These are phyloP conservation scores for Cladophialophora immunda DNA, from an alignment of 2,329 filamentous ascomycete genomes.

Conservation along the genomic window DNA sequence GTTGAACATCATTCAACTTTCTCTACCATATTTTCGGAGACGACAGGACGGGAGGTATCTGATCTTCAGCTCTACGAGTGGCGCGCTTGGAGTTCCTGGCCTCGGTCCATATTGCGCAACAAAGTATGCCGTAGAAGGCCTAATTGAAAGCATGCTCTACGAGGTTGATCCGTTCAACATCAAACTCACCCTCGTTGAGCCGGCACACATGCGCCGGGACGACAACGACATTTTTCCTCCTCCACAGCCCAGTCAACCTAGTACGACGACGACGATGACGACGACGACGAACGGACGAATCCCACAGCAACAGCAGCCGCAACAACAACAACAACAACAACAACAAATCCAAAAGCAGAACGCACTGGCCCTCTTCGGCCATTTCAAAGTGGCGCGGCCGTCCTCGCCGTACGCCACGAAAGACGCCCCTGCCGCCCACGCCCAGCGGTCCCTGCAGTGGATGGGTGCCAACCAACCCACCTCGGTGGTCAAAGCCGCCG, in stretches of 20 bases:
- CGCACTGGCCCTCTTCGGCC: slow-evolving; percentile 79
- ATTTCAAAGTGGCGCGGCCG: slow-evolving; percentile 88
- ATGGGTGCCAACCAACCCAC: slow-evolving; percentile 90
- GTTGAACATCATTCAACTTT: slow-evolving; percentile 88
- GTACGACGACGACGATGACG: neutral
- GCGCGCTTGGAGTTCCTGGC: slow-evolving; percentile 91
- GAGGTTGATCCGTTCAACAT: slow-evolving; percentile 92
- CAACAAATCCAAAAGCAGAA: slow-evolving; percentile 34
- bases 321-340: neutral
- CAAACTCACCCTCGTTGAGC: slow-evolving; percentile 91
- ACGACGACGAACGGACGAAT: neutral
- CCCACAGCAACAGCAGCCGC: neutral
- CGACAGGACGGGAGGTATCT: slow-evolving; percentile 82
- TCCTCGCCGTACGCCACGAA: slow-evolving; percentile 81
- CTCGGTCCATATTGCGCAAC: slow-evolving; percentile 94
- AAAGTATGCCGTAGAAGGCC: slow-evolving; percentile 94
- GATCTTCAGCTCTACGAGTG: slow-evolving; percentile 92
- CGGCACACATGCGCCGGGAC: slow-evolving; percentile 85
- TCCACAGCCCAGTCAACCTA: neutral
- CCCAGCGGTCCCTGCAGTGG: slow-evolving; percentile 92
- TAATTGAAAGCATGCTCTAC: slow-evolving; percentile 96
- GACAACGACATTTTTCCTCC: slow-evolving; percentile 56
- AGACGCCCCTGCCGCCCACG: slow-evolving; percentile 85
- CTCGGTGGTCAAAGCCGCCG: slow-evolving; percentile 89
- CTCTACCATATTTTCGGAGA: slow-evolving; percentile 84